Percentiles rank a stretch among this genome's conserved stretches.
These are phyloP conservation scores for Phytophthora citrophthora DNA, from an alignment of 352 stramenopile species.

Conservation along the genomic window DNA sequence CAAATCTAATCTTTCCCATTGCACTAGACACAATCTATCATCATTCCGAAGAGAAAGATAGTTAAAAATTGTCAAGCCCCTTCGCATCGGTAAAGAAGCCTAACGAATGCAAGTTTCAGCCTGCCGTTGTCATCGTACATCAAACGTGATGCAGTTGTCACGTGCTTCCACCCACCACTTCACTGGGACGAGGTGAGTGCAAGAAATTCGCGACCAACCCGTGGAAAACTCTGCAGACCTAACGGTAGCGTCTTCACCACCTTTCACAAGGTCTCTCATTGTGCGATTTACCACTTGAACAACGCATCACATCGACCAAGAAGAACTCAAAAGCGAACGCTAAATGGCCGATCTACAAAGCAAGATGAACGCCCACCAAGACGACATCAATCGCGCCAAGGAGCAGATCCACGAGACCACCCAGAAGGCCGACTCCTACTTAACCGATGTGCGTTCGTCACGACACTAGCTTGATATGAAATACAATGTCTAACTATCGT, in stretches of 20 bases:
- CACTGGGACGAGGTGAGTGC: conserved; percentile 27
- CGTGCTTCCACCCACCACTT: conserved; percentile 25
- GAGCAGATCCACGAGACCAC: conserved; percentile 57
- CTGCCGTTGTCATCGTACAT: conserved; percentile 20
- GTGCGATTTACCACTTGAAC: conserved; percentile 32
- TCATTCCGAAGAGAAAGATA: conserved; percentile 13
- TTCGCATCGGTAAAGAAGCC: conserved; percentile 18
- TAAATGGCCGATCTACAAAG: conserved; percentile 32
- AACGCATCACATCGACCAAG: conserved; percentile 13
- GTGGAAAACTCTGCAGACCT: conserved; percentile 18
- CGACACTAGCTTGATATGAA: not conserved
- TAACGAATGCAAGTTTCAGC: conserved; percentile 1
- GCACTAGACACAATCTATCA: not conserved
- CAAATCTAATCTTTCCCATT: not conserved
- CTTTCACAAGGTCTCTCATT: conserved; percentile 20
- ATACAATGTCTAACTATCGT: not conserved
- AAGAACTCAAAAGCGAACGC: not conserved
- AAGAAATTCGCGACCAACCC: conserved; percentile 15
- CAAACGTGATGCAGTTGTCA: conserved; percentile 14
- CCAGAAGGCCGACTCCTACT: conserved; percentile 61
- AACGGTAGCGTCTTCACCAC: conserved; percentile 8
- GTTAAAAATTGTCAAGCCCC: conserved; percentile 13
- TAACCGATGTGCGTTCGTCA: conserved; percentile 40
- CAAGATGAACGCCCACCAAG: conserved; percentile 49
- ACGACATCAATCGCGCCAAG: conserved; percentile 54